Evolutionary conservation across 2,329 filamentous ascomycete species (phyloP).

Genomic region (Rosellinia necatrix): DNA sequence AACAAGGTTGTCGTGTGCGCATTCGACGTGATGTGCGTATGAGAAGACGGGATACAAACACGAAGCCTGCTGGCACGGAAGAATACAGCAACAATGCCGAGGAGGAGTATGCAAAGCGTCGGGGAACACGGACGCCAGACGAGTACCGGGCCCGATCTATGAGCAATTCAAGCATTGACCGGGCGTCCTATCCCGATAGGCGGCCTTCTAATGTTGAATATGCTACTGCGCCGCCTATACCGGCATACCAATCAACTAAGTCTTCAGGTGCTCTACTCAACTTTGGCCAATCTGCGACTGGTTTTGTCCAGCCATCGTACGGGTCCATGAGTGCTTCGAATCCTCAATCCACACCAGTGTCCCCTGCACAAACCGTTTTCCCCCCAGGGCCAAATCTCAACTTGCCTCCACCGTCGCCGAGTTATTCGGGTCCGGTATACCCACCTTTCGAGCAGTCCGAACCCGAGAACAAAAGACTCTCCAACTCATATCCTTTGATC

Average conservation of each 20-base stretch:
- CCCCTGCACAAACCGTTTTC: constrained; percentile 37
- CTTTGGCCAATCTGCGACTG: constrained; percentile 31
- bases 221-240: constrained; percentile 34
- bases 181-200: constrained; percentile 34
- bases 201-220: constrained; percentile 40
- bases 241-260: constrained; percentile 35
- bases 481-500: constrained; percentile 32
- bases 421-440: constrained; percentile 26
- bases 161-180: constrained; percentile 42
- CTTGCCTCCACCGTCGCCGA: constrained; percentile 23
- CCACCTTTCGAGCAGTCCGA: constrained; percentile 34
- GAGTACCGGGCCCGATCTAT: constrained; percentile 39
- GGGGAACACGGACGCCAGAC: constrained; percentile 40
- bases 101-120: constrained; percentile 52
- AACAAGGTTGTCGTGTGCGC: constrained; percentile 94
- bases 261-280: constrained; percentile 34
- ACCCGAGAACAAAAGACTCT: constrained; percentile 32
- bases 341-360: constrained; percentile 38
- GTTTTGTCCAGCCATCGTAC: constrained; percentile 37
- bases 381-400: constrained; percentile 24
- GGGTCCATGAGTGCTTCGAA: constrained; percentile 32
- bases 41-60: constrained; percentile 79
- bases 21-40: constrained; percentile 94
- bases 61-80: constrained; percentile 57
- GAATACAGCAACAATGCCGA: constrained; percentile 59